Base-by-base conservation (phyloP, 1,284 basidiomycete species). In the Sporisorium scitamineum region DNA sequence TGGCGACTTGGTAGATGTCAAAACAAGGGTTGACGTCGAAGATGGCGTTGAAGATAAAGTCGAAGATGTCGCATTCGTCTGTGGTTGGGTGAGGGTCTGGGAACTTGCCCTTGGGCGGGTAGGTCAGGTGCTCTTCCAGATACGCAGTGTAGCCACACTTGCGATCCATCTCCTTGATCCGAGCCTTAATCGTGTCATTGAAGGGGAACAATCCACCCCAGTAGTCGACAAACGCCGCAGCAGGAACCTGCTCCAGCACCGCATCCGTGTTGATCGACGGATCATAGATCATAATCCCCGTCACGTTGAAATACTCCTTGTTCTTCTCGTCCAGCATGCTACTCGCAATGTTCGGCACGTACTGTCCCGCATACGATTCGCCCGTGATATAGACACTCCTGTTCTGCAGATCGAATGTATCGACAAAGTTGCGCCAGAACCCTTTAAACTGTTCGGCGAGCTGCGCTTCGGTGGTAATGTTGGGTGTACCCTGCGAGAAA, bases 361-460 rank as follows among this genome's bases (percentile, higher is more conserved):
- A 98, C 87, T 97, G 95, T n/a, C 97, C 96, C n/a, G 95, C 96
- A 84, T 92, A 99, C 70, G 92, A 94, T 88, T 83, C 80, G 27
- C 82, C 82, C 0, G 80, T 84, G 34, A 81, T 57, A 53, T 74
- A 70, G 10, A 80, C 54, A 47, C 64, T 78, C 3, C 78, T 75
- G 42, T 76, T 79, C 44, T 79, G 57, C 32, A 70, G 52, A 50
- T 74, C 54, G 31, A 82, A 84, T 5, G 76, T 80, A 13, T 68
- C 61, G 55, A 61, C 78, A 59, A 78, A 80, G 58, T 80, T 74
- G 39, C 61, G 42, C 42, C 80, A 73, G 75, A 85, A 85, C 3
- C 76, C 77, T 55, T 76, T 79, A 54, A 88, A 86, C 51, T 86
- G 78, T 6, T 71, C 69, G 0, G 86, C 85, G n/a, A 86, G 77